Evolutionary conservation across 2,329 filamentous ascomycete species (phyloP), one percentile per base, ranked within the genome.

Genomic region (Curvularia sp.): DNA sequence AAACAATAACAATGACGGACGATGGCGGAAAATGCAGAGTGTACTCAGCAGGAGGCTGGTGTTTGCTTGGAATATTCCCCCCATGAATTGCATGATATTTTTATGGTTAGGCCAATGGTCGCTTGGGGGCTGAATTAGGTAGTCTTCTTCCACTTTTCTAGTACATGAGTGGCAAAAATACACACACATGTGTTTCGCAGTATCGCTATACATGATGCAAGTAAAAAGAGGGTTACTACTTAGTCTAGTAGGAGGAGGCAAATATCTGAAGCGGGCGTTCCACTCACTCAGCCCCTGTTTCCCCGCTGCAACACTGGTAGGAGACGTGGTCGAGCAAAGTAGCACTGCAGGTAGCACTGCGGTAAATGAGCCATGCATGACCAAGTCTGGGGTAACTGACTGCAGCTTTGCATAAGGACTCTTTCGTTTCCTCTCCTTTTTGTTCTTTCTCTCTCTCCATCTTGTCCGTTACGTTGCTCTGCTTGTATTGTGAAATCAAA

Each of bases 261-360:
- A 24, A 24, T 24, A 3, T 12, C 18, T 38, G 2, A n/a, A 3
- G 15, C 35, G 3, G 18, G 4, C 2, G 1, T 38, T 38, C 15
- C 35, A 4, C 35, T 18, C 35, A n/a, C 15, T 7, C 15, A 18
- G n/a, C 35, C 35, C 15, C 6, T 38, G 22, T 28, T 18, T 44
- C 28, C 13, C 6, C 6, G 42, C 26, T 44, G 24, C 42, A 5
- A 28, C 15, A 26, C 26, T 13, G 8, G 2, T 28, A 8, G 8
- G 24, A 28, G 3, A 2, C 20, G 42, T 24, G 7, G 22, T 28
- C 18, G 13, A 15, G 42, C 26, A 10, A 18, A 44, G 42, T 44
- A 44, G 42, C 9, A 44, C 42, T n/a, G 42, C 42, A 44, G 42
- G 42, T 44, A 28, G 42, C 42, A 44, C 42, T 44, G 42, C 42